Evolutionary conservation across 2,329 filamentous ascomycete genomes (phyloP).

Genomic region (Sporothrix dimorphospora): DNA sequence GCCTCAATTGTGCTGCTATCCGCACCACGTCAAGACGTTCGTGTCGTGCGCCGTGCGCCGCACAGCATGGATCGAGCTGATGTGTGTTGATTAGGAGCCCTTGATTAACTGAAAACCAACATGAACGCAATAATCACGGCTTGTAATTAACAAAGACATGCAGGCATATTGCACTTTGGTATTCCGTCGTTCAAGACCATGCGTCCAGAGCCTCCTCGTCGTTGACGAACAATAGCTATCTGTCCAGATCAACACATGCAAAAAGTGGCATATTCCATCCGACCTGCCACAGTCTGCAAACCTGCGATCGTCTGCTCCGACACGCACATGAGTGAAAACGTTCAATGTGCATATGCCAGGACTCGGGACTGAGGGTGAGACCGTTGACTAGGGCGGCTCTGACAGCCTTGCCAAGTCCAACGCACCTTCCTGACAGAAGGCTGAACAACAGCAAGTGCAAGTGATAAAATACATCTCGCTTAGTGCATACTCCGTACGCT

Average conservation of each 20-base stretch:
- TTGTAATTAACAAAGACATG: constrained; percentile 9
- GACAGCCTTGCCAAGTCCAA: constrained; percentile 1
- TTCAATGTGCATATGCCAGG: neutral
- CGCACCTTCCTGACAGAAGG: neutral
- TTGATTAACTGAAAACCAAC: neutral
- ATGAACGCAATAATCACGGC: neutral
- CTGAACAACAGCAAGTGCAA: neutral
- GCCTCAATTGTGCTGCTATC: constrained; percentile 24
- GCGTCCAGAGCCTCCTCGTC: constrained; percentile 1
- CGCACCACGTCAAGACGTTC: neutral
- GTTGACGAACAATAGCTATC: neutral
- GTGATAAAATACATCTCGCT: neutral
- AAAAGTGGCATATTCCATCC: neutral
- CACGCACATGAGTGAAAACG: neutral
- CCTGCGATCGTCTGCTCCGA: neutral
- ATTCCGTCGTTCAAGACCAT: neutral
- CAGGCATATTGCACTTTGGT: neutral
- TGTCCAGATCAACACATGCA: neutral
- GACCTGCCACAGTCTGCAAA: neutral
- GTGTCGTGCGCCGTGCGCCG: no score
- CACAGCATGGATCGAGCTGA: neutral
- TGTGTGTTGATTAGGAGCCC: neutral
- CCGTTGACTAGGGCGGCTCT: neutral
- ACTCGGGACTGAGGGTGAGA: neutral
- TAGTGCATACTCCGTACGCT: neutral